Evolutionary conservation across 2,329 filamentous ascomycete species (phyloP).

Genomic region (Aspergillus terreus): DNA sequence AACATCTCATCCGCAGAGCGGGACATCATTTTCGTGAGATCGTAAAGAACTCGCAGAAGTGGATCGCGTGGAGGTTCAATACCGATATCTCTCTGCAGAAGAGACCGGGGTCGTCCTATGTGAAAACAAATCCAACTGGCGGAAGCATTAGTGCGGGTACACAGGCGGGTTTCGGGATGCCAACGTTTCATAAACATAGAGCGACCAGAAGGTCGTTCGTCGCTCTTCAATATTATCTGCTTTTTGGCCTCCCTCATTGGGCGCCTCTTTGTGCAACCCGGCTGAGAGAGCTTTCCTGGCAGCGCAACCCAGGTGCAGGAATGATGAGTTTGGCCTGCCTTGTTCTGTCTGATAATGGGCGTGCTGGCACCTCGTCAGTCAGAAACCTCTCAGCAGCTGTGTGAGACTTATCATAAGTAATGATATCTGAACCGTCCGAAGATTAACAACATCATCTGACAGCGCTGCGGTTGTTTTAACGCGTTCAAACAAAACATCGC

Average conservation of each 20-base stretch:
- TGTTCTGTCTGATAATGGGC: slow-evolving; percentile 44
- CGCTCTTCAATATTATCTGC: slow-evolving; percentile 36
- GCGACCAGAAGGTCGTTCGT: slow-evolving; percentile 37
- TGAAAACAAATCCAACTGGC: slow-evolving; percentile 44
- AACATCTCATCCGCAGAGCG: slow-evolving; percentile 43
- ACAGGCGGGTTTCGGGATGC: not conserved
- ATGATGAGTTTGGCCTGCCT: slow-evolving; percentile 43
- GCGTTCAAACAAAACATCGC: slow-evolving; percentile 42
- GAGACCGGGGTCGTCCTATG: slow-evolving; percentile 39
- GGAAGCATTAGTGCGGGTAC: not conserved
- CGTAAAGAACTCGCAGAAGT: slow-evolving; percentile 34
- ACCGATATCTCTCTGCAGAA: slow-evolving; percentile 35
- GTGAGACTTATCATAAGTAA: slow-evolving; percentile 45
- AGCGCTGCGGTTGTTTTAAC: slow-evolving; percentile 36
- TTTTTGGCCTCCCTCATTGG: slow-evolving; percentile 25
- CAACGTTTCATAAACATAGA: slow-evolving; percentile 45
- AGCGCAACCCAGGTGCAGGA: slow-evolving; percentile 40
- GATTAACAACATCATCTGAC: slow-evolving; percentile 44
- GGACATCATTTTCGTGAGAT: slow-evolving; percentile 39
- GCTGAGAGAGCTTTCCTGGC: slow-evolving; percentile 43
- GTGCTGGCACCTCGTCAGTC: slow-evolving; percentile 21
- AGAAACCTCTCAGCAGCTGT: not conserved
- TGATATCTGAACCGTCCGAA: slow-evolving; percentile 43
- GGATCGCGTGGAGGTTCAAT: slow-evolving; percentile 39
- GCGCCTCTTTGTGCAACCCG: slow-evolving; percentile 43